Base-by-base conservation (phyloP, 306 rosid species). In the Castanopsis chinensis region DNA sequence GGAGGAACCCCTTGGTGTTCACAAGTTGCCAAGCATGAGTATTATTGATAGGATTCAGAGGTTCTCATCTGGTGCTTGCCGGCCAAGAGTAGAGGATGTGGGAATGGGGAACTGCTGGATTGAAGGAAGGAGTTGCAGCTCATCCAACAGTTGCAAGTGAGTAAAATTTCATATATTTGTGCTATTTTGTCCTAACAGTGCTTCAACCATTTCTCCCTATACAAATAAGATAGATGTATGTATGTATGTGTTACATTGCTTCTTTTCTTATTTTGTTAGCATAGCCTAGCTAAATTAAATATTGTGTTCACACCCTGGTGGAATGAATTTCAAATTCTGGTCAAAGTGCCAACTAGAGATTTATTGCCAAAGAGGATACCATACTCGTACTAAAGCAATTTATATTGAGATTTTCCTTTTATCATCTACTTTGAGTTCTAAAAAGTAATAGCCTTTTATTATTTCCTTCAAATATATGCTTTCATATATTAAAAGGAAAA, bases 1-100 rank as follows among this genome's bases (percentile, higher is more conserved):
- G 94, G 95, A 92, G 88, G 92, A 93, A 84, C 97, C 97, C 45
- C 95, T 93, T 69, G 97, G 92, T 84, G 80, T 88, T 88, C 93
- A 93, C 88, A 93, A 93, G 79, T 75, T 93, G 86, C 98, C 98
- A 56, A 93, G 97, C 86, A 90, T 90, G 94, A 88, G 77, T 68
- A 91, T 97, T 57, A 79, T 87, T 20, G 94, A 93, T 75, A 85
- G 93, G 86, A 73, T 92, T 78, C 97, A 92, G 76, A 83, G 93
- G 81, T 92, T 90, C 86, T 86, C 97, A 0, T 87, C 97, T 17
- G 85, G 92, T 81, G 83, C 88, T 82, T 93, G 98, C 88, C 86
- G 96, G 80, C 91, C 98, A 6, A 87, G 87, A 59, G 87, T 76
- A 28, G 92, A 90, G 35, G 87, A 89, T 76, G 33, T 84, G 65